Percentiles rank a stretch among this genome's conserved stretches.
Conservation (phyloP, 2,329 filamentous ascomycete genomes). For the Geosmithia flava region DNA sequence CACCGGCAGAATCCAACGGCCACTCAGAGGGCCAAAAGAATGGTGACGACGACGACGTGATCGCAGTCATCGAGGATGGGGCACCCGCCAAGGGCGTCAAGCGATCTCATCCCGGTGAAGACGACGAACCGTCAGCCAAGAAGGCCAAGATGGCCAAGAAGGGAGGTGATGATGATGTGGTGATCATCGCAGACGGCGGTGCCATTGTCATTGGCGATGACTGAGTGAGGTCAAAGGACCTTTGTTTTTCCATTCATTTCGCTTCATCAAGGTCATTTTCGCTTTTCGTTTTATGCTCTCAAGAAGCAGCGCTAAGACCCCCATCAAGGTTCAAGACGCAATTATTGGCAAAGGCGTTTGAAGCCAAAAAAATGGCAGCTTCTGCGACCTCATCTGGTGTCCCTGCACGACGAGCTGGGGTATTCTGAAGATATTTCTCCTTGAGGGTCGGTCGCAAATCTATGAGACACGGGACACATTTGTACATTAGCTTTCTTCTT, state of each 20-base stretch:
- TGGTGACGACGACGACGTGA: constrained; percentile 19
- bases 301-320: constrained; percentile 60
- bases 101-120: constrained; percentile 31
- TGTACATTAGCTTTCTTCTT: constrained; percentile 24
- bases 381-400: constrained; percentile 63
- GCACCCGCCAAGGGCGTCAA: constrained; percentile 27
- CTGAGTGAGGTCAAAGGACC: constrained; percentile 16
- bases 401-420: constrained; percentile 57
- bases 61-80: constrained; percentile 14
- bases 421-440: constrained; percentile 30
- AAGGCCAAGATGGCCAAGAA: constrained; percentile 30
- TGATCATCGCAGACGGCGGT: constrained; percentile 43
- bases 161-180: constrained; percentile 22
- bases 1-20: constrained; percentile 23
- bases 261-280: not conserved
- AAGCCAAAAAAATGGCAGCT: constrained; percentile 64
- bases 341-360: constrained; percentile 76
- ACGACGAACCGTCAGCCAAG: constrained; percentile 26
- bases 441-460: constrained; percentile 24
- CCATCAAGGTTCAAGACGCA: constrained; percentile 80
- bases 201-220: constrained; percentile 58
- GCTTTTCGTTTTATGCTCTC: constrained; percentile 8
- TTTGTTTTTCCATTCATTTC: not conserved
- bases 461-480: constrained; percentile 8
- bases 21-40: constrained; percentile 18